phyloP scores from a whole-genome alignment of 345 rosid species.

The Salix arbutifolia region DNA sequence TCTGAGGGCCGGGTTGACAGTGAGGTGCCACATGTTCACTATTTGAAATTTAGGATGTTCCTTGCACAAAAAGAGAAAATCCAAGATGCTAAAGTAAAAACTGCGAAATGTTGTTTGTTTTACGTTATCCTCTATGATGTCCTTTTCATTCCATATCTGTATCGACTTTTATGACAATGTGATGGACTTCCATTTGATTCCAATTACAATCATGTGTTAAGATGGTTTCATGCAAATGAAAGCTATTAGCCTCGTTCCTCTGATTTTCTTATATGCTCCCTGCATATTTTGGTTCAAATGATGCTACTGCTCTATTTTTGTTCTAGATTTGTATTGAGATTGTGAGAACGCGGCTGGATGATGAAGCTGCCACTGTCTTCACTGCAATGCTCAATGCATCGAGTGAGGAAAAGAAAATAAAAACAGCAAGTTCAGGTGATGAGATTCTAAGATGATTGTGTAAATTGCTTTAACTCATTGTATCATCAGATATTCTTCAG shows the following conservation, averaged over 20 bases:
- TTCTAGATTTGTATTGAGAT: constrained; percentile 43
- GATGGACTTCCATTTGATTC: too few species aligned
- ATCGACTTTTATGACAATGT: too few species aligned
- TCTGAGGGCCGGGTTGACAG: neutral
- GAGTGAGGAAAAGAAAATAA: constrained; percentile 65
- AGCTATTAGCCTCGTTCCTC: neutral
- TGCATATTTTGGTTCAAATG: neutral
- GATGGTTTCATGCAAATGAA: too few species aligned
- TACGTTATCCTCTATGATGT: neutral
- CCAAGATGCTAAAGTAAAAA: neutral
- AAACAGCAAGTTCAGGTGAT: constrained; percentile 59
- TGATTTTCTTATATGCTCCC: neutral
- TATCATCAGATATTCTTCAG: neutral
- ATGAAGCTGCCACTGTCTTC: constrained; percentile 63
- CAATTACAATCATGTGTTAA: too few species aligned
- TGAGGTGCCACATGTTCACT: neutral
- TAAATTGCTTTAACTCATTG: constrained; percentile 1
- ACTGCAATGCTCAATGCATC: constrained; percentile 76
- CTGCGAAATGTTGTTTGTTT: neutral
- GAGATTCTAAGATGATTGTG: constrained; percentile 10
- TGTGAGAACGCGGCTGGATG: constrained; percentile 59
- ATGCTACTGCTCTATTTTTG: neutral
- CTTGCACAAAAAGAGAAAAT: neutral
- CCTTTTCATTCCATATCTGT: too few species aligned
- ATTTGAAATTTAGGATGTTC: neutral